A percentile compares a stretch with the other conserved stretches of the same genome.
phyloP scores from a whole-genome alignment of 2,329 filamentous ascomycete genomes.

The Colletotrichum somersetense region DNA sequence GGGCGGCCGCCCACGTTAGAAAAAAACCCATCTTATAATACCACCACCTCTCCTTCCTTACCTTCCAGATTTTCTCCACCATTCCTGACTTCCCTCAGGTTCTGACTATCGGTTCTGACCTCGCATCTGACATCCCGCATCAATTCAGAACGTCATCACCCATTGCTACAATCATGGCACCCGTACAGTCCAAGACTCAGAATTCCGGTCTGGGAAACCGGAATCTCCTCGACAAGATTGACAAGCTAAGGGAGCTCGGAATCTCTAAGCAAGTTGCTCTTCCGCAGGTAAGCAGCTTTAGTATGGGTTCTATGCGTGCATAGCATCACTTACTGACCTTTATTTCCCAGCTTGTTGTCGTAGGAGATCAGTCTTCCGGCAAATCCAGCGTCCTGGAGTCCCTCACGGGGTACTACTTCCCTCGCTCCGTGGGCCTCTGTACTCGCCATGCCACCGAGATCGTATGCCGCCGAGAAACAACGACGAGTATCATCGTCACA shows the following conservation, averaged over 20 bases:
- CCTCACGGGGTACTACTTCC: constrained; percentile 63
- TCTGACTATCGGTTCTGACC: neutral
- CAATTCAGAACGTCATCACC: neutral
- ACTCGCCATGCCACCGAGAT: constrained; percentile 65
- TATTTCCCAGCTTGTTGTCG: constrained; percentile 77
- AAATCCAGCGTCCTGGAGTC: constrained; percentile 88
- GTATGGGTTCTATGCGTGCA: neutral
- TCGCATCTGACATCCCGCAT: neutral
- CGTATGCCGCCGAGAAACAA: constrained; percentile 54
- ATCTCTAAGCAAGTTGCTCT: constrained; percentile 52
- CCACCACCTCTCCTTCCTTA: no score
- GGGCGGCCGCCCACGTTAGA: neutral
- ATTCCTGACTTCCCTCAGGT: neutral
- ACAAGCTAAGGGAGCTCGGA: constrained; percentile 51
- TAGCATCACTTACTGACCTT: constrained; percentile 42
- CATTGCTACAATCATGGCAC: constrained; percentile 2
- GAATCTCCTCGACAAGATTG: constrained; percentile 46
- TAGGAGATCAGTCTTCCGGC: constrained; percentile 87
- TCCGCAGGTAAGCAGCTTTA: constrained; percentile 30
- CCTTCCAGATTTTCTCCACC: neutral
- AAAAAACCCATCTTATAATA: neutral
- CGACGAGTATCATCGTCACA: constrained; percentile 54
- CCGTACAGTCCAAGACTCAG: constrained; percentile 17
- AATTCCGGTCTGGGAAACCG: constrained; percentile 20
- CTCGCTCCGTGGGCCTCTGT: constrained; percentile 58